Evolutionary conservation across 2,329 filamentous ascomycete species (phyloP).

Genomic region (Penicillium occitanis): DNA sequence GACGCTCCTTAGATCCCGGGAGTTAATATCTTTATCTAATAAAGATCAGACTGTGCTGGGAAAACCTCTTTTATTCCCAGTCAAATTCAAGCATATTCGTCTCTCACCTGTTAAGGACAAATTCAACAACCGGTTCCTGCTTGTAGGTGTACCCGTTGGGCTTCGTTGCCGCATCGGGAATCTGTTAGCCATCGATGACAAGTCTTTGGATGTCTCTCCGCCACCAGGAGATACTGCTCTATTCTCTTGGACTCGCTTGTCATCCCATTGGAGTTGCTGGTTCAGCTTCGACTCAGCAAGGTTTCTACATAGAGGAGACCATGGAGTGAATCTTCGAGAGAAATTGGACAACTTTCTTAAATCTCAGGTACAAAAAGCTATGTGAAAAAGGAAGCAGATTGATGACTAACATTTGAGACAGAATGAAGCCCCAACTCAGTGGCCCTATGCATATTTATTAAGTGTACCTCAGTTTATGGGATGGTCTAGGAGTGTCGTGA

Average conservation of each 20-base stretch:
- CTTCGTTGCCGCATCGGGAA: constrained; percentile 14
- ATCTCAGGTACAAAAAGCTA: not conserved
- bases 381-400: not conserved
- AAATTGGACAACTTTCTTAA: constrained; percentile 10
- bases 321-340: constrained; percentile 6
- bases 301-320: constrained; percentile 8
- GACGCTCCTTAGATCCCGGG: not conserved
- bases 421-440: constrained; percentile 14
- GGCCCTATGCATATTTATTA: constrained; percentile 23
- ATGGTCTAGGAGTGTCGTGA: constrained; percentile 22
- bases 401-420: not conserved
- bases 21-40: not conserved
- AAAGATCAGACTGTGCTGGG: not conserved
- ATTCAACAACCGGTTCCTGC: constrained; percentile 9
- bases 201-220: not conserved
- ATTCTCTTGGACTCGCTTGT: not conserved
- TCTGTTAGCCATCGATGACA: constrained; percentile 13
- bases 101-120: constrained; percentile 2
- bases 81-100: constrained; percentile 12
- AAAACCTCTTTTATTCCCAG: constrained; percentile 13
- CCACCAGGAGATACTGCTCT: not conserved
- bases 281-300: constrained; percentile 11
- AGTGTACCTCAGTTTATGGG: constrained; percentile 19
- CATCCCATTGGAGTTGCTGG: constrained; percentile 11
- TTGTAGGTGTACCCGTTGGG: constrained; percentile 13